Base-by-base conservation (phyloP, 139 green algal species). In the Chlorokybus atmophyticus region DNA sequence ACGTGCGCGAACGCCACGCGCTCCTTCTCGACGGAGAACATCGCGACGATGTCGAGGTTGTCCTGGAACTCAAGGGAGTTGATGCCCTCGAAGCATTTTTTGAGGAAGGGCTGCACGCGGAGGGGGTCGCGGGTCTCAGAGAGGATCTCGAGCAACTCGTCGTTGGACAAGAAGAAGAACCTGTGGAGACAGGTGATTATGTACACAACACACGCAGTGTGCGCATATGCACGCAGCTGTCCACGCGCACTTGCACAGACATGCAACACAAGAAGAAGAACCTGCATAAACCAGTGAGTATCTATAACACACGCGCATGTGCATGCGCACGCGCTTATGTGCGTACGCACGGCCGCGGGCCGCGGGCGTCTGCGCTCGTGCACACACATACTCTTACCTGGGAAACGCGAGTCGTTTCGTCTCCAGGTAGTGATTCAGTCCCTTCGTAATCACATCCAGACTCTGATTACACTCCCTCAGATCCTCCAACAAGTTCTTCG, bases 131-230 rank as follows among this genome's bases (percentile, higher is more conserved):
- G 84, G 31, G 68, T 74, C 72, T 88, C 79, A 31, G 57, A 75
- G 28, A 87, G 68, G 39, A 87, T 87, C 73, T 87, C 80, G 2
- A 87, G 73, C 62, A 87, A 70, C 71, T 82, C 71, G 52, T 85
- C 78, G 63, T 88, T 88, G 27, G 80, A 85, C 2, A 88, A 60
- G 73, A 88, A 88, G 62, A 83, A 88, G 70, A 88, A 86, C 40
- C 77, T n/a, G n/a, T n/a, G n/a, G n/a, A n/a, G n/a, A n/a, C n/a
- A n/a, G n/a, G n/a, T n/a, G n/a, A n/a, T n/a, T n/a, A n/a, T n/a
- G n/a, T n/a, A n/a, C n/a, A n/a, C n/a, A n/a, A n/a, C n/a, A n/a
- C n/a, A n/a, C n/a, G n/a, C n/a, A n/a, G n/a, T n/a, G n/a, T n/a
- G n/a, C n/a, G n/a, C n/a, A n/a, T n/a, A n/a, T n/a, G n/a, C n/a